Percentiles rank a stretch among this genome's conserved stretches.
These are phyloP conservation scores for Puccinia horiana DNA, from an alignment of 1,284 basidiomycete genomes.

Conservation along the genomic window DNA sequence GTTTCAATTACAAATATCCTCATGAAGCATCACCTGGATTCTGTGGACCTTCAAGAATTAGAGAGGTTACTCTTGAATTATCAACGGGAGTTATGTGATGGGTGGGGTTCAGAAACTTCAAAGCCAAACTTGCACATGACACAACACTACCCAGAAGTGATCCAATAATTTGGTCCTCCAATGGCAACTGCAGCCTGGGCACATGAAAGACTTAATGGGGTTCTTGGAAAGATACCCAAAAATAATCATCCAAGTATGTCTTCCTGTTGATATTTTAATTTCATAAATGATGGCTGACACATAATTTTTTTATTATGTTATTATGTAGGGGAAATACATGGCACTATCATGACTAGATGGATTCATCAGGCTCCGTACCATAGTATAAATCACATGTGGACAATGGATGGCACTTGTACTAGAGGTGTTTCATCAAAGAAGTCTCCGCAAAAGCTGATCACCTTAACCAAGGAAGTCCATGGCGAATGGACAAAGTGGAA, in stretches of 20 bases:
- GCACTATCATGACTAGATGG: background rate
- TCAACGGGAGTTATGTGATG: background rate
- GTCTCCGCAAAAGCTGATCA: no score
- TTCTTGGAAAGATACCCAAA: background rate
- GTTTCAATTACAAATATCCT: no score
- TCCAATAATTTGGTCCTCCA: background rate
- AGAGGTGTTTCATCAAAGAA: no score
- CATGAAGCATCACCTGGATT: no score
- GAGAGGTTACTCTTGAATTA: background rate
- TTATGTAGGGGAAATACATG: no score
- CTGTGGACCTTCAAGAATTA: background rate
- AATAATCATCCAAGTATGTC: constrained; percentile 3
- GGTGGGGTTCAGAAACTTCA: background rate
- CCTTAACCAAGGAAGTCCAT: no score
- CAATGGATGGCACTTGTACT: no score
- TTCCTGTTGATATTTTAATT: no score
- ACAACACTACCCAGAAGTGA: background rate
- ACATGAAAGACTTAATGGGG: background rate
- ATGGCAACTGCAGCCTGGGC: background rate
- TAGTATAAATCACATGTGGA: background rate
- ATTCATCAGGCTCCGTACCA: no score
- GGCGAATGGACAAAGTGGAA: no score
- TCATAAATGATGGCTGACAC: no score
- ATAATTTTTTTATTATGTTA: no score
- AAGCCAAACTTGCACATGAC: background rate